Evolutionary conservation across 805 yeast genomes (phyloP).

Genomic region (Candida vaughaniae): DNA sequence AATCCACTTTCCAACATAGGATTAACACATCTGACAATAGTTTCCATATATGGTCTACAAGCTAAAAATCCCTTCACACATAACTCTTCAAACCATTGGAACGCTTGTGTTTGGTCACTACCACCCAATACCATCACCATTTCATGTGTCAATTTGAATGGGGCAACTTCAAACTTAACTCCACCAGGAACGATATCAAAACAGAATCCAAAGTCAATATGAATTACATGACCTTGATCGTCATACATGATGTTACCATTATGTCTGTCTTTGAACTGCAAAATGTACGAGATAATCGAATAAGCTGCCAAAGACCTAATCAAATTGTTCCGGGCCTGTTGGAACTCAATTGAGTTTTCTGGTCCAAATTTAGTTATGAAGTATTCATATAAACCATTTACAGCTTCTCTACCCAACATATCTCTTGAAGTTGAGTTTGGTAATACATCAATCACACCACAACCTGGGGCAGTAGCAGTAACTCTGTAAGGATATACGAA

Average conservation of each 20-base stretch:
- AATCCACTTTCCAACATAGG: conserved; percentile 96
- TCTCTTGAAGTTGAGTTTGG: conserved; percentile 96
- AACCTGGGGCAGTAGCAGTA: conserved; percentile 98
- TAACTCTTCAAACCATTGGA: conserved; percentile 89
- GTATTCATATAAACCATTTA: conserved; percentile 92
- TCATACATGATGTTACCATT: conserved; percentile 98
- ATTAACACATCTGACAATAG: conserved; percentile 76
- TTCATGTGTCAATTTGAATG: conserved; percentile 93
- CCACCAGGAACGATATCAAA: conserved; percentile 99
- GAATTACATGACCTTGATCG: conserved; percentile 89
- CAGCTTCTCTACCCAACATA: conserved; percentile 98
- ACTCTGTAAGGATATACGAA: conserved; percentile 93
- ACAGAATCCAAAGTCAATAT: conserved; percentile 97
- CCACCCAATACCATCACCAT: conserved; percentile 99
- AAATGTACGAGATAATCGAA: conserved; percentile 82
- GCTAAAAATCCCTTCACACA: conserved; percentile 91
- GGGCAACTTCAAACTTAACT: conserved; percentile 96
- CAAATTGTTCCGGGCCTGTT: conserved; percentile 87
- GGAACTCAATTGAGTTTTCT: conserved; percentile 87
- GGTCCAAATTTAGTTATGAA: conserved; percentile 91
- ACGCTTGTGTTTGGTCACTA: conserved; percentile 76
- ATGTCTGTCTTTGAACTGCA: conserved; percentile 96
- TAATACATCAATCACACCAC: conserved; percentile 97
- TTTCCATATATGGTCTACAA: conserved; percentile 82
- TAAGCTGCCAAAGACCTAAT: conserved; percentile 94